Percentiles rank a stretch among this genome's conserved stretches.
Conservation (phyloP, 352 stramenopile genomes). For the Pythium myriotylum region DNA sequence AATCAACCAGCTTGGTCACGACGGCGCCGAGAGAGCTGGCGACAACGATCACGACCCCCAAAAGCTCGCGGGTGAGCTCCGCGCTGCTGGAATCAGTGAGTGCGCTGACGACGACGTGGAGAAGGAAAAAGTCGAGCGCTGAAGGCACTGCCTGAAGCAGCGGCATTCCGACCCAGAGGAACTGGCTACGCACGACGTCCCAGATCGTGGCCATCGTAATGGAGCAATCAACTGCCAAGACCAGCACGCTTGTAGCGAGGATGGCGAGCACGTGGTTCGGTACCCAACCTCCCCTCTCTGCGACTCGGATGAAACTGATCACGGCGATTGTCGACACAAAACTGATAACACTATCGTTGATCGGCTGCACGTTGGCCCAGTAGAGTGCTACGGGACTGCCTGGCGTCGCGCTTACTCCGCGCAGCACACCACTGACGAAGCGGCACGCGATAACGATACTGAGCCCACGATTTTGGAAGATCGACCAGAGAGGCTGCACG, state of each 20-base stretch:
- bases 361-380: constrained; percentile 47
- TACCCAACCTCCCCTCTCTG: constrained; percentile 39
- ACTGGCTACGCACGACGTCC: constrained; percentile 58
- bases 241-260: constrained; percentile 29
- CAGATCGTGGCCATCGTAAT: constrained; percentile 59
- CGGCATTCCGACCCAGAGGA: constrained; percentile 60
- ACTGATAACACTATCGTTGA: constrained; percentile 52
- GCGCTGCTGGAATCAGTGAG: constrained; percentile 40
- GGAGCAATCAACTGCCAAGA: constrained; percentile 40
- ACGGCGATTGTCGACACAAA: constrained; percentile 38
- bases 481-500: constrained; percentile 33
- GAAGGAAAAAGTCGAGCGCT: constrained; percentile 51
- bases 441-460: constrained; percentile 41
- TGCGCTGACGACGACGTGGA: constrained; percentile 46
- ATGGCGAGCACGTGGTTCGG: constrained; percentile 45
- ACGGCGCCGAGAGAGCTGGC: constrained; percentile 41
- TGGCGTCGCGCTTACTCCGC: constrained; percentile 36
- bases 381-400: constrained; percentile 45
- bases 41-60: constrained; percentile 49
- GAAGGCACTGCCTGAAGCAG: constrained; percentile 53
- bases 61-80: constrained; percentile 35
- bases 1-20: constrained; percentile 42
- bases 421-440: constrained; percentile 40
- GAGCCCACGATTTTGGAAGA: constrained; percentile 38
- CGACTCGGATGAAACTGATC: constrained; percentile 30